These are phyloP conservation scores for Jamesozyma piceae DNA, from an alignment of 805 yeast genomes.

Conservation along the genomic window DNA sequence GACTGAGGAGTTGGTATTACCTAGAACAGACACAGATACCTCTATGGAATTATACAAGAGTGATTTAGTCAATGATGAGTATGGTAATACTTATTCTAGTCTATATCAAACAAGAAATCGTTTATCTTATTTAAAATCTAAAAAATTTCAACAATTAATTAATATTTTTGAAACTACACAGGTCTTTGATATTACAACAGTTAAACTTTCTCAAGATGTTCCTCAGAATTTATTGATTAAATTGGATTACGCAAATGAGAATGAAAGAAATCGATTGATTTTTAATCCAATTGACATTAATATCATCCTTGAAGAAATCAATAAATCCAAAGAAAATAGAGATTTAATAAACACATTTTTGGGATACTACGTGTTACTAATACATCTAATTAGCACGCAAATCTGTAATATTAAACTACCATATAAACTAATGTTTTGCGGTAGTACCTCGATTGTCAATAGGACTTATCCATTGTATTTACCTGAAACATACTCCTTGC, in stretches of 20 bases:
- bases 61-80: constrained; percentile 14
- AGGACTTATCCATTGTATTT: constrained; percentile 16
- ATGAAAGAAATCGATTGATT: background rate
- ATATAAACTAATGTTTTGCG: constrained; percentile 17
- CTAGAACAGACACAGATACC: constrained; percentile 1
- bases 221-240: background rate
- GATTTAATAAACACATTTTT: constrained; percentile 15
- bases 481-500: constrained; percentile 9
- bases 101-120: constrained; percentile 13
- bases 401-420: constrained; percentile 19
- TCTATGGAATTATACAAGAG: background rate
- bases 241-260: background rate
- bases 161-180: constrained; percentile 2
- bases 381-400: constrained; percentile 14
- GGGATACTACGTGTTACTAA: constrained; percentile 23
- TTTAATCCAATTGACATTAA: constrained; percentile 3
- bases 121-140: constrained; percentile 10
- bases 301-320: constrained; percentile 6
- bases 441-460: constrained; percentile 23
- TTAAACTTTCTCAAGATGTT: background rate
- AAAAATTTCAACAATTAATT: constrained; percentile 15
- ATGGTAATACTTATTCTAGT: constrained; percentile 21
- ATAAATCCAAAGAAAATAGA: constrained; percentile 5
- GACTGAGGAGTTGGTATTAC: background rate
- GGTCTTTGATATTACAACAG: background rate